Conservation (phyloP, 192 early-diverging fungal genomes). For the Podila epicladia region DNA sequence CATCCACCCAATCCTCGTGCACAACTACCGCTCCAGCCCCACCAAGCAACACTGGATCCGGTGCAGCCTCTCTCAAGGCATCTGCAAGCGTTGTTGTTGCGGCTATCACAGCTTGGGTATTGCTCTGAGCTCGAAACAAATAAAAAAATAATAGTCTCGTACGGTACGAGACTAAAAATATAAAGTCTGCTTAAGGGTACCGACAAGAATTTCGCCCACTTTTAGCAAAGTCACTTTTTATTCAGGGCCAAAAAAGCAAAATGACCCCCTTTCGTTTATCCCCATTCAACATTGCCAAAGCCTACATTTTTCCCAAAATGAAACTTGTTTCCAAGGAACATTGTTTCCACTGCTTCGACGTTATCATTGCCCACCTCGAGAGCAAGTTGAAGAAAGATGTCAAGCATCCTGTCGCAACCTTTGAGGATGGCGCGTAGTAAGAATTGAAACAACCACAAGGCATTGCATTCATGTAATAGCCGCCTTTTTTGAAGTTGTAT, state of each 20-base stretch:
- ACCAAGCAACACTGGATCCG: too few species aligned
- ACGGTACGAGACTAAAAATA: too few species aligned
- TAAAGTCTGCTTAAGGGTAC: too few species aligned
- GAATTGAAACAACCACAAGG: constrained; percentile 4
- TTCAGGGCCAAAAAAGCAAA: neutral
- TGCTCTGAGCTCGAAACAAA: too few species aligned
- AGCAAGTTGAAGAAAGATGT: constrained; percentile 18
- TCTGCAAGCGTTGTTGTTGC: too few species aligned
- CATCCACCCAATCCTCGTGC: too few species aligned
- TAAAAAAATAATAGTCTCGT: too few species aligned
- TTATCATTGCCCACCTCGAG: constrained; percentile 71
- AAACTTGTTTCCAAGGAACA: constrained; percentile 60
- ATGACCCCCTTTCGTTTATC: neutral
- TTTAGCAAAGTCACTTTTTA: too few species aligned
- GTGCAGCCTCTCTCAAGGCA: too few species aligned
- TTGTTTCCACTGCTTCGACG: constrained; percentile 86
- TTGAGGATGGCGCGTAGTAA: constrained; percentile 71
- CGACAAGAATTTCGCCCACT: too few species aligned
- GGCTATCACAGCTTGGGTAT: too few species aligned
- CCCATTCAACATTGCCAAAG: neutral
- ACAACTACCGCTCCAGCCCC: too few species aligned
- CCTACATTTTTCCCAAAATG: neutral
- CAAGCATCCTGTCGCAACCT: constrained; percentile 54
- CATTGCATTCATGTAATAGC: neutral
- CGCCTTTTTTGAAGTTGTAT: neutral